Conservation (phyloP, 148 eudicot genomes). For the Camellia japonica region DNA sequence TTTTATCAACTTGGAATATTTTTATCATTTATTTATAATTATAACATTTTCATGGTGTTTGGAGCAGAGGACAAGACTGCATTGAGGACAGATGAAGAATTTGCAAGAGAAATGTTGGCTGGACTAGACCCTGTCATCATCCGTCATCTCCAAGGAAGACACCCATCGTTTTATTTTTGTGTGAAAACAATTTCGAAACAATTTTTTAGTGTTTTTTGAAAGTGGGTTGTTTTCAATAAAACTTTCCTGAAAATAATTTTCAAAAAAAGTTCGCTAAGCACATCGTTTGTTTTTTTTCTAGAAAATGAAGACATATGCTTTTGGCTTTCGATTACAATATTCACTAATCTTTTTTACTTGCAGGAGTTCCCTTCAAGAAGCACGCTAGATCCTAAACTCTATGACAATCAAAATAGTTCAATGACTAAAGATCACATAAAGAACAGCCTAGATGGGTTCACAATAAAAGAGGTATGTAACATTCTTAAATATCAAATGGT, state of each 20-base stretch:
- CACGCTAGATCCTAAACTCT: slow-evolving; percentile 57
- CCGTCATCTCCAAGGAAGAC: slow-evolving; percentile 47
- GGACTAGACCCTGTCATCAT: slow-evolving; percentile 62
- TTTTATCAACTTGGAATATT: neutral
- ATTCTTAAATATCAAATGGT: neutral
- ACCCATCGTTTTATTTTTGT: no score
- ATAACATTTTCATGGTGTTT: neutral
- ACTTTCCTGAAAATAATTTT: no score
- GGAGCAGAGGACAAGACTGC: slow-evolving; percentile 57
- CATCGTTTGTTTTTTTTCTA: neutral
- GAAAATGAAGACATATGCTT: neutral
- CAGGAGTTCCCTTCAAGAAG: slow-evolving; percentile 65
- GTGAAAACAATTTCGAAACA: no score
- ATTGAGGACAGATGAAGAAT: slow-evolving; percentile 77
- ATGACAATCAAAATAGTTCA: slow-evolving; percentile 66
- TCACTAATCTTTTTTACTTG: neutral
- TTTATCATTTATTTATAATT: neutral
- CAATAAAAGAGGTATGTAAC: slow-evolving; percentile 47
- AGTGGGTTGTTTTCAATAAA: no score
- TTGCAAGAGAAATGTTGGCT: slow-evolving; percentile 75
- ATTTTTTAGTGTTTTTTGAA: no score
- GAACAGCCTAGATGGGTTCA: slow-evolving; percentile 47
- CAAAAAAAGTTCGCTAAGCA: neutral
- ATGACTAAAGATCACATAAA: slow-evolving; percentile 58
- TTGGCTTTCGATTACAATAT: no score